These are phyloP conservation scores for Paxillus involutus DNA, from an alignment of 768 basidiomycete genomes.

Conservation along the genomic window DNA sequence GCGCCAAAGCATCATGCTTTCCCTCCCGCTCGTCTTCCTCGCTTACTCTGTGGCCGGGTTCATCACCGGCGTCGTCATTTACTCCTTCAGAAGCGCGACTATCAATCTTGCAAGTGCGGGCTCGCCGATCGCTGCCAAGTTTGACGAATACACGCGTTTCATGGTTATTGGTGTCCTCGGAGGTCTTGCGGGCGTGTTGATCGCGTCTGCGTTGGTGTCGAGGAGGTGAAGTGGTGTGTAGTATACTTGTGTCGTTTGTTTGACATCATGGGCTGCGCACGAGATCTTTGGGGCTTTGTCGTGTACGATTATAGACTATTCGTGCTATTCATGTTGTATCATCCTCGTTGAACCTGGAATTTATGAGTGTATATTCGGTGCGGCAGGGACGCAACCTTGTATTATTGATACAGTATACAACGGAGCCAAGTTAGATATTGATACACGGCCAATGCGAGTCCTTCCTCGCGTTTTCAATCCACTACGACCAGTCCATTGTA, in stretches of 20 bases:
- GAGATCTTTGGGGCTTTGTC: not conserved
- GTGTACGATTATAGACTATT: not conserved
- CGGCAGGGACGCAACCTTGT: too few species aligned
- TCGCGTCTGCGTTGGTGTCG: conserved; percentile 43
- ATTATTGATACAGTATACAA: too few species aligned
- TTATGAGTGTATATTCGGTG: too few species aligned
- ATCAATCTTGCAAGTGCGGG: conserved; percentile 36
- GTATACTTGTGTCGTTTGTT: not conserved
- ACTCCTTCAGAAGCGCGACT: conserved; percentile 57
- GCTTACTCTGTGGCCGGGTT: too few species aligned
- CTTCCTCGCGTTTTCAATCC: conserved; percentile 42
- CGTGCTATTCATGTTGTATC: too few species aligned
- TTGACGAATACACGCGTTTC: conserved; percentile 63
- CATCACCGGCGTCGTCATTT: conserved; percentile 62
- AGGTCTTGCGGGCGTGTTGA: conserved; percentile 59
- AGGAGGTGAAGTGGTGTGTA: conserved; percentile 15
- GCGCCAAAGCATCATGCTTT: too few species aligned
- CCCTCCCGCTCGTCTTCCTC: too few species aligned
- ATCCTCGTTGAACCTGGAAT: too few species aligned
- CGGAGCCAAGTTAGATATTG: too few species aligned
- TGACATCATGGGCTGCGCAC: too few species aligned
- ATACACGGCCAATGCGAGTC: too few species aligned
- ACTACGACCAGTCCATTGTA: conserved; percentile 59
- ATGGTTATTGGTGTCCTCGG: conserved; percentile 62
- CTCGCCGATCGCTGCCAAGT: conserved; percentile 37